Percentiles rank a stretch among this genome's conserved stretches.
phyloP scores from a whole-genome alignment of 2,329 filamentous ascomycete genomes.

The Stachybotrys chartarum region DNA sequence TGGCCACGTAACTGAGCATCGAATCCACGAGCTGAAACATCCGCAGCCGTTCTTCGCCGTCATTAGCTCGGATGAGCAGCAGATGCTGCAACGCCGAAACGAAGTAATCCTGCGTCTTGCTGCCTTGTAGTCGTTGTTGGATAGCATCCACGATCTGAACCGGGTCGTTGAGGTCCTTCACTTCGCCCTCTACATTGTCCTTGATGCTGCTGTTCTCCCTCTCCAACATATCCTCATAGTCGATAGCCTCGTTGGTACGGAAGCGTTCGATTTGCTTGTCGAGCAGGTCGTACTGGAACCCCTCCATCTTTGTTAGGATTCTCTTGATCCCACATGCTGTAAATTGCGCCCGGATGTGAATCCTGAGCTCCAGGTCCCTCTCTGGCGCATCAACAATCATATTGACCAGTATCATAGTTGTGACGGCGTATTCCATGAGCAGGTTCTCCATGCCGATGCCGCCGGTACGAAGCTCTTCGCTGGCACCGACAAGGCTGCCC shows the following conservation, averaged over 20 bases:
- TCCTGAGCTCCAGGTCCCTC: constrained; percentile 79
- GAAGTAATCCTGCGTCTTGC: constrained; percentile 89
- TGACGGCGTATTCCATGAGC: constrained; percentile 97
- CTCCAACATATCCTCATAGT: constrained; percentile 96
- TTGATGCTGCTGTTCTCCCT: constrained; percentile 85
- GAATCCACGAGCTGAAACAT: constrained; percentile 98
- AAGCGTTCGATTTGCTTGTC: constrained; percentile 97
- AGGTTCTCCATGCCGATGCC: constrained; percentile 98
- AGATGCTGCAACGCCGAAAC: constrained; percentile 92
- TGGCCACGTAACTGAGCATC: constrained; percentile 98
- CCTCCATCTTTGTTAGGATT: constrained; percentile 93
- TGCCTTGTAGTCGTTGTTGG: constrained; percentile 73
- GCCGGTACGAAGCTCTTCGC: constrained; percentile 90
- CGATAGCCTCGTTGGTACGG: constrained; percentile 88
- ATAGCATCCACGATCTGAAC: constrained; percentile 93
- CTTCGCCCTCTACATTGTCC: constrained; percentile 76
- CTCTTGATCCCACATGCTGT: constrained; percentile 93
- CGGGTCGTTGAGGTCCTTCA: constrained; percentile 89
- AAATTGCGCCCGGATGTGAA: constrained; percentile 93
- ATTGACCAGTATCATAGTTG: constrained; percentile 90
- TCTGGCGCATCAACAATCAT: constrained; percentile 92
- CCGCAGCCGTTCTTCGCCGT: constrained; percentile 81
- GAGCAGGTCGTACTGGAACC: constrained; percentile 95
- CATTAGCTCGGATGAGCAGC: constrained; percentile 83
- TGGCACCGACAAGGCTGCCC: constrained; percentile 94